Base-by-base conservation (phyloP, 257 asterid species). In the Verbascum thapsus region DNA sequence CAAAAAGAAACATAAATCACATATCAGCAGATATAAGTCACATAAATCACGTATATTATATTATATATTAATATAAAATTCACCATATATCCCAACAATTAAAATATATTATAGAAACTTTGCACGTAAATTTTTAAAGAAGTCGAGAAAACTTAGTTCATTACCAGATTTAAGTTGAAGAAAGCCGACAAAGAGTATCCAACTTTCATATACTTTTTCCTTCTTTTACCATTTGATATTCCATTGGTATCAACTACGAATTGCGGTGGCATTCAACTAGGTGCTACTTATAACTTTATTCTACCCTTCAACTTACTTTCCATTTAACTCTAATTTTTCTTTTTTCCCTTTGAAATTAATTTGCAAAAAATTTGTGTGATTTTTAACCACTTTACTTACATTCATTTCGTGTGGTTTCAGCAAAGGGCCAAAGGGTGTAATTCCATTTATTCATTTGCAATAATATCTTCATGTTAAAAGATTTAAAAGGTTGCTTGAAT, bases 151-250 rank as follows among this genome's bases (percentile, higher is more conserved):
- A n/a, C n/a, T n/a, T n/a, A n/a, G n/a, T n/a, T n/a, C n/a, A n/a
- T n/a, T n/a, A n/a, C n/a, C n/a, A n/a, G n/a, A n/a, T n/a, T n/a
- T n/a, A n/a, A n/a, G 32, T 26, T 1, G 32, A 26, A 61, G 67
- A 52, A 67, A 61, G 67, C 70, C 74, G 91, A 81, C 88, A 81
- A 69, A 73, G 76, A 74, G 86, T 67, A 81, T 77, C 82, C 58
- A 72, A 73, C 81, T 78, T 83, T 80, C n/a, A n/a, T n/a, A n/a
- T 50, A 51, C 77, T 69, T 80, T 81, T 76, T 48, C 61, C 60
- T 48, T 72, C 82, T n/a, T 79, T 84, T 76, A 65, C 60, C 64
- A 51, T 61, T 68, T 58, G 54, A 59, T 74, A 72, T 80, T 73
- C 75, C 51, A 43, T 55, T 38, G 70, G 66, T 59, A 60, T 67